Evolutionary conservation across 2,329 filamentous ascomycete species (phyloP).

Genomic region (Fusarium pininemorale): DNA sequence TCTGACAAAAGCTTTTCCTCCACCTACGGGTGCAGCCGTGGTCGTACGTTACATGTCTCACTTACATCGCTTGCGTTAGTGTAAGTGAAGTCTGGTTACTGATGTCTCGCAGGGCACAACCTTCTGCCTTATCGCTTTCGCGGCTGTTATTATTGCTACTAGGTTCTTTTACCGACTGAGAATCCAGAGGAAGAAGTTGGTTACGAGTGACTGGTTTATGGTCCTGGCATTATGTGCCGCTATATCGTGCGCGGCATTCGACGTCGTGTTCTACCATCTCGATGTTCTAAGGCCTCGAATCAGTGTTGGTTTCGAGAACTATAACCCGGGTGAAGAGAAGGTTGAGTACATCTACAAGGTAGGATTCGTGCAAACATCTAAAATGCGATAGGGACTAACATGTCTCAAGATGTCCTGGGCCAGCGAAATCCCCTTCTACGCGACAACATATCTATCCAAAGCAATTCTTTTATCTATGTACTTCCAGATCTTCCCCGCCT

Average conservation of each 20-base stretch:
- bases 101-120: background rate
- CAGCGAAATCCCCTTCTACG: conserved; percentile 29
- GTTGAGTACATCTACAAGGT: conserved; percentile 33
- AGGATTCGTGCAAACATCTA: fast-evolving
- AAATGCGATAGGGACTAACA: background rate
- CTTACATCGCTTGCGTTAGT: background rate
- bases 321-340: background rate
- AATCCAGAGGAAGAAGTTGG: conserved; percentile 12
- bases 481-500: conserved; percentile 16
- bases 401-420: conserved; percentile 23
- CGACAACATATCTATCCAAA: conserved; percentile 24
- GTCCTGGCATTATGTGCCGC: conserved; percentile 11
- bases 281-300: conserved; percentile 23
- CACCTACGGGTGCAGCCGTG: conserved; percentile 11
- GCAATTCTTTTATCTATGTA: conserved; percentile 18
- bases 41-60: conserved; percentile 4
- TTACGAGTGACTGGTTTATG: conserved; percentile 23
- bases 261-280: conserved; percentile 5
- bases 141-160: background rate
- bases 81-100: background rate
- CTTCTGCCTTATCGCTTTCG: conserved; percentile 10
- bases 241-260: conserved; percentile 11
- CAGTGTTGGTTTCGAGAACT: conserved; percentile 21
- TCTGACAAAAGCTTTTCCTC: conserved; percentile 19
- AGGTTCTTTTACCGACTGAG: conserved; percentile 18